Evolutionary conservation across 2,329 filamentous ascomycete genomes (phyloP).

Genomic region (Alternaria tenuissima): DNA sequence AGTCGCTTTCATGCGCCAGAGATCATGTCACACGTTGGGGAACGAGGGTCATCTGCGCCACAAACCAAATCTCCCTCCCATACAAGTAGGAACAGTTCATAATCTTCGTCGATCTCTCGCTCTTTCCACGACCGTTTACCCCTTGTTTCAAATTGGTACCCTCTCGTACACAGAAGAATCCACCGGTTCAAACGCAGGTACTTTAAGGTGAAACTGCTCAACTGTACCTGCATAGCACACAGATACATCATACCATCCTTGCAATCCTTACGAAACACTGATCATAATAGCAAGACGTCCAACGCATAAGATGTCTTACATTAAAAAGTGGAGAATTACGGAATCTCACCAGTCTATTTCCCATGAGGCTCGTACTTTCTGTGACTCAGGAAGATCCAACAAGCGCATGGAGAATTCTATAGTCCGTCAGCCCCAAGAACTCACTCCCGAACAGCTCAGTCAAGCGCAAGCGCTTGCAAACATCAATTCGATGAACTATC

Average conservation of each 20-base stretch:
- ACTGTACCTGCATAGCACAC: not conserved
- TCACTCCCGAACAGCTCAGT: not conserved
- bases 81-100: not conserved
- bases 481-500: constrained; percentile 5
- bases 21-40: not conserved
- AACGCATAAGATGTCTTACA: not conserved
- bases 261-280: not conserved
- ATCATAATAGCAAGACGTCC: not conserved
- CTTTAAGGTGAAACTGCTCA: not conserved
- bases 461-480: constrained; percentile 8
- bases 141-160: not conserved
- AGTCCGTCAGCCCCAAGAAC: not conserved
- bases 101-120: not conserved
- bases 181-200: not conserved
- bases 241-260: not conserved
- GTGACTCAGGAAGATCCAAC: not conserved
- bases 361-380: not conserved
- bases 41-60: not conserved
- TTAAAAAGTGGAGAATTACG: not conserved
- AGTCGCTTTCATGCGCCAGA: not conserved
- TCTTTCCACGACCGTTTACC: not conserved
- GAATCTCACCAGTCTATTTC: not conserved
- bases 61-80: not conserved
- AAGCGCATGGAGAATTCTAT: not conserved
- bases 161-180: not conserved